Conservation (phyloP, 208 protist genomes). For the Trypanosoma cruzi region DNA sequence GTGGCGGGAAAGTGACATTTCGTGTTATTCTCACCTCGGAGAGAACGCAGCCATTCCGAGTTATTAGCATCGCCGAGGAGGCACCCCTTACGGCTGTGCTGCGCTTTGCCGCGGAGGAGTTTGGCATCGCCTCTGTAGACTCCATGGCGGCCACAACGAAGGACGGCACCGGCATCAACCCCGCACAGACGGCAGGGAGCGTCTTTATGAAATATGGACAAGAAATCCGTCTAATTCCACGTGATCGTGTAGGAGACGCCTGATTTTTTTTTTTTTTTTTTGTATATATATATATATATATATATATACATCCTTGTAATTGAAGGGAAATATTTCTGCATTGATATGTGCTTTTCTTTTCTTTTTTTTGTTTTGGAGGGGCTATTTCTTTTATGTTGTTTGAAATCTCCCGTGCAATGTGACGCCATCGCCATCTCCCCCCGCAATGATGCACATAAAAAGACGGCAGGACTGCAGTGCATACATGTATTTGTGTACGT, state of each 20-base stretch:
- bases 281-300: background rate
- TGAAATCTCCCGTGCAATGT: too few species aligned
- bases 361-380: too few species aligned
- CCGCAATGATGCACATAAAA: too few species aligned
- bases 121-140: slow-evolving; percentile 77
- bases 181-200: slow-evolving; percentile 90
- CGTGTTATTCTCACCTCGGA: slow-evolving; percentile 86
- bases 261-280: background rate
- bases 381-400: too few species aligned
- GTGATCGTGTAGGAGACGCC: slow-evolving; percentile 90
- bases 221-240: slow-evolving; percentile 95
- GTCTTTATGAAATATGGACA: slow-evolving; percentile 96
- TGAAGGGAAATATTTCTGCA: too few species aligned
- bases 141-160: slow-evolving; percentile 88
- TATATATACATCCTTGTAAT: background rate
- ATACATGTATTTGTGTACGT: too few species aligned
- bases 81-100: slow-evolving; percentile 96
- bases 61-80: slow-evolving; percentile 94
- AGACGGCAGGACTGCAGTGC: too few species aligned
- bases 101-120: slow-evolving; percentile 95
- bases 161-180: slow-evolving; percentile 97
- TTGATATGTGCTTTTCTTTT: background rate
- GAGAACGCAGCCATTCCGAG: slow-evolving; percentile 76
- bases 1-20: slow-evolving; percentile 76
- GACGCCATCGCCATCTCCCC: too few species aligned